These are phyloP conservation scores for Colletotrichum sp. DNA, from an alignment of 2,329 filamentous ascomycete genomes.

Conservation along the genomic window DNA sequence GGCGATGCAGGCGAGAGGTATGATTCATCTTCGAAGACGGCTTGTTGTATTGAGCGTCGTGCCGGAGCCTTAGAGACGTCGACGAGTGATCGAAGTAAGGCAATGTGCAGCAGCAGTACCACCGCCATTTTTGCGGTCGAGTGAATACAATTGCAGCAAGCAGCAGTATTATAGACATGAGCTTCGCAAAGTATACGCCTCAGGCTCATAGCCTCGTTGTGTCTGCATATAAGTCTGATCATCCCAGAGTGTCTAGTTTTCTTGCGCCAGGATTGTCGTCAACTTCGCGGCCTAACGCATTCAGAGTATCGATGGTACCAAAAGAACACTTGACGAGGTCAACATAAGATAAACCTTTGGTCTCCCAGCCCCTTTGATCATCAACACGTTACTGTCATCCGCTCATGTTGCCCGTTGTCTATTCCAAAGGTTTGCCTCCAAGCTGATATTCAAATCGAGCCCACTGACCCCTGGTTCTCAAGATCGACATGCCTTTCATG, in stretches of 20 bases:
- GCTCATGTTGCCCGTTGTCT: no score
- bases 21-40: neutral
- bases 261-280: neutral
- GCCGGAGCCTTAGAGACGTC: fast-evolving
- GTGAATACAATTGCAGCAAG: neutral
- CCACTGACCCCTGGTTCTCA: no score
- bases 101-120: fast-evolving
- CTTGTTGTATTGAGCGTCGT: neutral
- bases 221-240: neutral
- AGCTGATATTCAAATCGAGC: no score
- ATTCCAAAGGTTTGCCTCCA: no score
- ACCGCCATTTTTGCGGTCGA: neutral
- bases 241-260: fast-evolving
- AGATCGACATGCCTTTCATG: no score
- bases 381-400: no score
- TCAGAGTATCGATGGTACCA: no score
- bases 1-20: neutral
- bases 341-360: no score
- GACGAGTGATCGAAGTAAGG: fast-evolving
- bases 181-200: neutral
- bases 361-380: no score
- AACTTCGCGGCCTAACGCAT: no score
- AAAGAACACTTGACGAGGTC: no score
- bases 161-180: neutral
- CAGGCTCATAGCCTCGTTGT: neutral